A percentile compares a stretch with the other conserved stretches of the same genome.
phyloP scores from a whole-genome alignment of 495 filamentous ascomycete genomes.

The Amorphotheca resinae region DNA sequence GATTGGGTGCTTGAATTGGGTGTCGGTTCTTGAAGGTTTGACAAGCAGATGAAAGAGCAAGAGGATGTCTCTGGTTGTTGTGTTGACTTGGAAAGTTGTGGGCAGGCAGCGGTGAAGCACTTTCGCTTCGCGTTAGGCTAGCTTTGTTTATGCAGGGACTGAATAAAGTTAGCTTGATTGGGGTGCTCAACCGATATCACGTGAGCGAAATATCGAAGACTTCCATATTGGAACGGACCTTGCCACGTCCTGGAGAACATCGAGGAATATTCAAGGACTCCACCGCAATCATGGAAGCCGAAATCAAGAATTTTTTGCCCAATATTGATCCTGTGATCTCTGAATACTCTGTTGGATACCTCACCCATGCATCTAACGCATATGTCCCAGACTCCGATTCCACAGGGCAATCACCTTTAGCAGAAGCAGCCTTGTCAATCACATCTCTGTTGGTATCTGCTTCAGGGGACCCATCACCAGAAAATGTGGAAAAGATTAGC shows the following conservation, averaged over 20 bases:
- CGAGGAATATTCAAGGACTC: too few species aligned
- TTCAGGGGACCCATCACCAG: slow-evolving; percentile 59
- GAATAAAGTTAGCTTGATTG: too few species aligned
- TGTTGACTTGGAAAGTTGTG: slow-evolving; percentile 18
- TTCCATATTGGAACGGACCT: too few species aligned
- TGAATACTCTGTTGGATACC: slow-evolving; percentile 88
- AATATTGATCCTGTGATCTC: slow-evolving; percentile 81
- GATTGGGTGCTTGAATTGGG: slow-evolving; percentile 19
- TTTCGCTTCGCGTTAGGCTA: slow-evolving; percentile 2
- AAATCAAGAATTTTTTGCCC: slow-evolving; percentile 78
- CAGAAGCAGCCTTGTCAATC: slow-evolving; percentile 74
- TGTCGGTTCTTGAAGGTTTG: slow-evolving; percentile 19
- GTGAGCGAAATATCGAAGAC: too few species aligned
- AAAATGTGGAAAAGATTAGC: slow-evolving; percentile 63
- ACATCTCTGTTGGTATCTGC: slow-evolving; percentile 81
- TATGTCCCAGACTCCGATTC: slow-evolving; percentile 66
- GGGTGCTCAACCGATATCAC: too few species aligned
- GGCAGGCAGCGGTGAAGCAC: slow-evolving; percentile 10
- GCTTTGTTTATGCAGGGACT: not conserved
- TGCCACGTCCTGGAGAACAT: too few species aligned
- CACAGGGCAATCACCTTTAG: slow-evolving; percentile 55
- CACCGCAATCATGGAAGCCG: slow-evolving; percentile 61
- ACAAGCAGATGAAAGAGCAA: slow-evolving; percentile 20
- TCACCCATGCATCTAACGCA: slow-evolving; percentile 79
- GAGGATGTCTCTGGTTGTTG: slow-evolving; percentile 20